Evolutionary conservation across 1,284 basidiomycete species (phyloP), one percentile per base, ranked within the genome.

Genomic region (Vanrija sp.): DNA sequence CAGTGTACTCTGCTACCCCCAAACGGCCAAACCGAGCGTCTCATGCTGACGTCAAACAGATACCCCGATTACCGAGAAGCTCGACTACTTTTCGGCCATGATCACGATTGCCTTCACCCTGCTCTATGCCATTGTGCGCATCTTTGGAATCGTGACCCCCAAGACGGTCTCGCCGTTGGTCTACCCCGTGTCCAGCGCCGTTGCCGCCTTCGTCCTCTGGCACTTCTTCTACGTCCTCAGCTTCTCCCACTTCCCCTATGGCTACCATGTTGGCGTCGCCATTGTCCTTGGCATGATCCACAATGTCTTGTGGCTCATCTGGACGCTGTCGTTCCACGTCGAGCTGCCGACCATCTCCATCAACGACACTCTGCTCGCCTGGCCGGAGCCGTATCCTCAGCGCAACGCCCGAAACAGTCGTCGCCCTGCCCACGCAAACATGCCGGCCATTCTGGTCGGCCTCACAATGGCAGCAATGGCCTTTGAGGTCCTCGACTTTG

Each of bases 21-120:
- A 34, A 15, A 12, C 34, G 14, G 23, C 38, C 8, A n/a, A n/a
- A n/a, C n/a, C n/a, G n/a, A n/a, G n/a, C n/a, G n/a, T n/a, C n/a
- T n/a, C n/a, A 7, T 18, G 47, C 54, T 53, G 42, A 56, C 49
- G 5, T 4, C 58, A 54, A 38, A 3, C 62, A 92, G 95, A 98
- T 77, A 81, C 85, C 18, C 83, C 86, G 2, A 74, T 79, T 43
- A 98, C 95, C 1, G 96, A 99, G 75, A 89, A 87, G 62, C 66
- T 94, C 65, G 95, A 98, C 73, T 98, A 98, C 75, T 97, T 98
- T 72, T 91, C 89, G 6, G 96, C 96, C 3, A 93, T 88, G 0
- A 78, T 89, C 23, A 86, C 85, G 5, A 91, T 94, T 57, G 71
- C 89, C 26, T 86, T 83, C 60, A 86, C 86, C 6, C 78, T 93